phyloP scores from a whole-genome alignment of 2,329 filamentous ascomycete genomes.

The Kalmusia sp. region DNA sequence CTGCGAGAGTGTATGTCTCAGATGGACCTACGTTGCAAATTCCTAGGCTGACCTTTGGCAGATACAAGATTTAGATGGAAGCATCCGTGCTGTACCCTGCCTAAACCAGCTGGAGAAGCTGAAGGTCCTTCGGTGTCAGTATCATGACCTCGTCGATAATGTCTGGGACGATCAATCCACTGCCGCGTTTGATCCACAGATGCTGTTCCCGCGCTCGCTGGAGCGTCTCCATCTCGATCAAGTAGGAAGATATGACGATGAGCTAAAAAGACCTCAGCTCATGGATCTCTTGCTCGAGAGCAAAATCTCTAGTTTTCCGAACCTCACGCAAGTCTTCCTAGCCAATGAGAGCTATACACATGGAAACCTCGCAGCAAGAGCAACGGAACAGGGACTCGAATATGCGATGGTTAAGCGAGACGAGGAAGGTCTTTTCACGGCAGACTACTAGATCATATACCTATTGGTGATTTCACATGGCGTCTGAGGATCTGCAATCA shows the following conservation, averaged over 20 bases:
- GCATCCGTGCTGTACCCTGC: neutral
- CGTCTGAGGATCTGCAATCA: too few relatives aligned
- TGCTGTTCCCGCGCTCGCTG: neutral
- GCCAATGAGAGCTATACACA: too few relatives aligned
- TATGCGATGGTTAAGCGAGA: too few relatives aligned
- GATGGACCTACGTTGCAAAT: too few relatives aligned
- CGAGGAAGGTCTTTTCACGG: too few relatives aligned
- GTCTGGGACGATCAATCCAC: neutral
- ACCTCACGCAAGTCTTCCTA: neutral
- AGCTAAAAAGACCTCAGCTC: neutral
- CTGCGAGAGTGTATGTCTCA: neutral
- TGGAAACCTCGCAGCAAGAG: too few relatives aligned
- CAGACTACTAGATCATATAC: too few relatives aligned
- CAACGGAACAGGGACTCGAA: too few relatives aligned
- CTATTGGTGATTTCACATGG: too few relatives aligned
- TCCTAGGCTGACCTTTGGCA: too few relatives aligned
- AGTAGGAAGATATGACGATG: neutral
- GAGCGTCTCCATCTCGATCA: neutral
- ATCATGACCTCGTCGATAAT: neutral
- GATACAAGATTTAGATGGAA: neutral
- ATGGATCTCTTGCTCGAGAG: neutral
- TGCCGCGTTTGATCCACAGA: neutral
- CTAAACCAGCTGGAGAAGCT: neutral
- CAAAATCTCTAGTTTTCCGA: neutral
- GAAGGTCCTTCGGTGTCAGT: neutral